Conservation (phyloP, 2,329 filamentous ascomycete species). For the Alternaria sp. region DNA sequence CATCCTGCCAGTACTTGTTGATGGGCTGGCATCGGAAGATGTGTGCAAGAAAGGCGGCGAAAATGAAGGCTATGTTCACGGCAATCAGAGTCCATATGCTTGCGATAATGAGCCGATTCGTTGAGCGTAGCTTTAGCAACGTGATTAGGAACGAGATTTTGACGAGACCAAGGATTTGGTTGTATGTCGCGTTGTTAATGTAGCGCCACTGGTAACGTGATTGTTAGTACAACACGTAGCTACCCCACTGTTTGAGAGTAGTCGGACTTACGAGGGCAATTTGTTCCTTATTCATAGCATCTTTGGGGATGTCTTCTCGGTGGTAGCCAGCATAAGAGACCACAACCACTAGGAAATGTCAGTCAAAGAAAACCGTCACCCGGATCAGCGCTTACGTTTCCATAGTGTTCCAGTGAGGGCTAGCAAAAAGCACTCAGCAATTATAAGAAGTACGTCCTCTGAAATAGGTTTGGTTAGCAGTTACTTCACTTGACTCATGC, state of each 20-base stretch:
- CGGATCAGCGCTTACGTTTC: not conserved
- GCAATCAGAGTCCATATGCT: constrained; percentile 9
- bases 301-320: constrained; percentile 5
- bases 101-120: constrained; percentile 1
- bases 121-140: constrained; percentile 8
- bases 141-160: constrained; percentile 19
- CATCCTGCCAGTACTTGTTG: constrained; percentile 4
- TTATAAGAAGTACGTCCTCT: not conserved
- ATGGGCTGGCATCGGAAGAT: constrained; percentile 12
- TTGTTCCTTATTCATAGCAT: constrained; percentile 2
- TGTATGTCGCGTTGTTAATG: constrained; percentile 8
- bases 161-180: constrained; percentile 11
- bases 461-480: not conserved
- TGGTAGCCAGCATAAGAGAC: constrained; percentile 2
- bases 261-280: not conserved
- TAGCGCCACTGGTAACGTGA: constrained; percentile 9
- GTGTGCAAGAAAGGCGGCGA: not conserved
- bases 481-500: not conserved
- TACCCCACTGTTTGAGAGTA: not conserved
- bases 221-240: not conserved
- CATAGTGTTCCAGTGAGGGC: not conserved
- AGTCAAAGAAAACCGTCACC: not conserved
- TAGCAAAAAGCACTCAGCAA: not conserved
- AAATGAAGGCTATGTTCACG: constrained; percentile 4
- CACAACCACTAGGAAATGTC: not conserved